A percentile compares a stretch with the other conserved stretches of the same genome.
Evolutionary conservation across 164 flowering plant species (phyloP).

Genomic region (Macadamia tetraphylla): DNA sequence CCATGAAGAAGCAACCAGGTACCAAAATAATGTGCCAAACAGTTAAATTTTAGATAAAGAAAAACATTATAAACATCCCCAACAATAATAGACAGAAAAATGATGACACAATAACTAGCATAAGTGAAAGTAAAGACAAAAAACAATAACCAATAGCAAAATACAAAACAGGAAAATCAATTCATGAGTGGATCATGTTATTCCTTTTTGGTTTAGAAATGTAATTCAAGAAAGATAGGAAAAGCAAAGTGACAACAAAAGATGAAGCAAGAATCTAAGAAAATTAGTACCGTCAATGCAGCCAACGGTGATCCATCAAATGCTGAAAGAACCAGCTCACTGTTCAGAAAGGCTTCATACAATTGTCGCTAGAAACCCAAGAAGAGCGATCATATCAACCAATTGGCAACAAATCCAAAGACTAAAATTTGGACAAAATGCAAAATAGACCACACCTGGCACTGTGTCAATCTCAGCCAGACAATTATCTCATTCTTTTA

Average conservation of each 20-base stretch:
- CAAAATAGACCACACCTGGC: slow-evolving; percentile 51
- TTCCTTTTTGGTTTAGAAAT: too few species aligned
- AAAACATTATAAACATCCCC: too few species aligned
- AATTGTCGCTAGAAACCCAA: slow-evolving; percentile 54
- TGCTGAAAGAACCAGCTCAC: slow-evolving; percentile 83
- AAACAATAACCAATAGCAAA: too few species aligned
- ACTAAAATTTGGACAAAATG: background rate
- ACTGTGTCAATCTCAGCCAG: slow-evolving; percentile 73
- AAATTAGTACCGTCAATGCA: slow-evolving; percentile 77
- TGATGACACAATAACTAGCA: too few species aligned
- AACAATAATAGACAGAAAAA: too few species aligned
- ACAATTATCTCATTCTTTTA: slow-evolving; percentile 91
- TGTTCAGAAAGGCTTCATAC: slow-evolving; percentile 86
- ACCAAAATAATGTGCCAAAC: too few species aligned
- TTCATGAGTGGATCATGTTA: too few species aligned
- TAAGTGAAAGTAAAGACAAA: too few species aligned
- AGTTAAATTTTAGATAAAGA: too few species aligned
- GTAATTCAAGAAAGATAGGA: too few species aligned
- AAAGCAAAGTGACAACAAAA: background rate
- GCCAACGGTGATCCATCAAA: slow-evolving; percentile 96
- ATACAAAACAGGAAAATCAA: too few species aligned
- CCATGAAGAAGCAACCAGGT: too few species aligned
- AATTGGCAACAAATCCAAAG: background rate
- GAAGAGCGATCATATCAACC: slow-evolving; percentile 1
- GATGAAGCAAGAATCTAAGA: background rate